A percentile compares a stretch with the other conserved stretches of the same genome.
These are phyloP conservation scores for Pulicaria dysenterica DNA, from an alignment of 129 eudicot species.

Conservation along the genomic window DNA sequence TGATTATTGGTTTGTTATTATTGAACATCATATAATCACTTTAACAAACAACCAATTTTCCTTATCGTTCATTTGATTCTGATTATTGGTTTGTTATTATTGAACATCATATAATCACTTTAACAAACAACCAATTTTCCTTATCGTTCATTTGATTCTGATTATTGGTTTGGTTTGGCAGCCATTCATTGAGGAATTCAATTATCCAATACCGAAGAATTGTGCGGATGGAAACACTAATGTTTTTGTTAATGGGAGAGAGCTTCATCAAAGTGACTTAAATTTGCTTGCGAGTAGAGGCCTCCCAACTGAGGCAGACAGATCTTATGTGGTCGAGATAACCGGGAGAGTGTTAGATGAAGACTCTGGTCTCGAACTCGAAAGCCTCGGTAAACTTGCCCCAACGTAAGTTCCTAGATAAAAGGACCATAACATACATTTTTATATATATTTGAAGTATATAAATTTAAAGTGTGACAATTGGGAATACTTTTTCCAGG, in stretches of 20 bases:
- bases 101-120: no score
- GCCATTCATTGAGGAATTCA: slow-evolving; percentile 92
- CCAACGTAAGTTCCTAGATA: slow-evolving; percentile 69
- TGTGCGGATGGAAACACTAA: slow-evolving; percentile 88
- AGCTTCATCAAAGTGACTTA: slow-evolving; percentile 79
- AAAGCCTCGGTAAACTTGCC: slow-evolving; percentile 94
- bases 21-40: no score
- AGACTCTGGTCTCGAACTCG: slow-evolving; percentile 86
- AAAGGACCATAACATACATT: no score
- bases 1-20: background rate
- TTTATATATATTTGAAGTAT: no score
- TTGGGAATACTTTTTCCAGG: no score
- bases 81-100: no score
- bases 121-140: no score
- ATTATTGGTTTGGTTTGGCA: slow-evolving; percentile 30
- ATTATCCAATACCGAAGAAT: slow-evolving; percentile 73
- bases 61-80: no score
- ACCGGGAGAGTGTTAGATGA: slow-evolving; percentile 90
- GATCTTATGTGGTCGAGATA: slow-evolving; percentile 85
- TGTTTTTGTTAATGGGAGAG: slow-evolving; percentile 93
- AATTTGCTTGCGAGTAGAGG: slow-evolving; percentile 82
- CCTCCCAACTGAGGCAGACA: slow-evolving; percentile 63
- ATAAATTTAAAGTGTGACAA: no score
- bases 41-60: no score
- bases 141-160: no score